These are phyloP conservation scores for Byssochlamys sp. DNA, from an alignment of 2,329 filamentous ascomycete species.

Conservation along the genomic window DNA sequence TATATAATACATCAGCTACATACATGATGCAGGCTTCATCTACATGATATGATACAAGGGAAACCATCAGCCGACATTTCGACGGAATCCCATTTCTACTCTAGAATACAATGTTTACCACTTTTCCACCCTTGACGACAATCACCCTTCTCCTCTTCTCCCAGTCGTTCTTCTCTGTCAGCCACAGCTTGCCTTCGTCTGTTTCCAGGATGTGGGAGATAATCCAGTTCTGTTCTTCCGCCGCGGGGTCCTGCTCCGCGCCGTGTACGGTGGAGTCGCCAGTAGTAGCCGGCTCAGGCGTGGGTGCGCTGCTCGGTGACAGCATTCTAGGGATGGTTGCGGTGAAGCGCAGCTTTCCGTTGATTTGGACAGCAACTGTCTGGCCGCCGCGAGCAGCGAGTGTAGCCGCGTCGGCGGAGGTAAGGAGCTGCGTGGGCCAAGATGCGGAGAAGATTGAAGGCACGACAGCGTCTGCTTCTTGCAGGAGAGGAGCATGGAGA, in stretches of 20 bases:
- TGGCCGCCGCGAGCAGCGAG: slow-evolving; percentile 42
- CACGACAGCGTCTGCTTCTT: slow-evolving; percentile 3
- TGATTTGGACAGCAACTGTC: slow-evolving; percentile 60
- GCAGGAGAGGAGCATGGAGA: slow-evolving; percentile 33
- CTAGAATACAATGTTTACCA: slow-evolving; percentile 65
- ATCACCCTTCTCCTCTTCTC: slow-evolving; percentile 54
- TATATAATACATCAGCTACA: background rate
- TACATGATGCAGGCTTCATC: background rate
- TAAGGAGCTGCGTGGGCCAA: slow-evolving; percentile 49
- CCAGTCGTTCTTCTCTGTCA: slow-evolving; percentile 43
- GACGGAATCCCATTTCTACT: background rate
- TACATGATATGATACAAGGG: background rate
- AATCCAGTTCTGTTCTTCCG: slow-evolving; percentile 50
- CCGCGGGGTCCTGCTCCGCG: slow-evolving; percentile 3
- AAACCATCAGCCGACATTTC: background rate
- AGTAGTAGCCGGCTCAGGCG: slow-evolving; percentile 17
- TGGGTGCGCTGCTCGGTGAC: slow-evolving; percentile 20
- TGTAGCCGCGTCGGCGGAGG: slow-evolving; percentile 29
- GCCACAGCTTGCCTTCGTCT: slow-evolving; percentile 49
- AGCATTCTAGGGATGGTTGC: slow-evolving; percentile 53
- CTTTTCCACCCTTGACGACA: slow-evolving; percentile 55
- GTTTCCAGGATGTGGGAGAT: slow-evolving; percentile 52
- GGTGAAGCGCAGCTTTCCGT: slow-evolving; percentile 65
- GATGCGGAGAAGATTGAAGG: slow-evolving; percentile 36
- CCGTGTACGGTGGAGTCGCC: slow-evolving; percentile 9